Base-by-base conservation (phyloP, 148 eudicot genomes). In the Silene conica region DNA sequence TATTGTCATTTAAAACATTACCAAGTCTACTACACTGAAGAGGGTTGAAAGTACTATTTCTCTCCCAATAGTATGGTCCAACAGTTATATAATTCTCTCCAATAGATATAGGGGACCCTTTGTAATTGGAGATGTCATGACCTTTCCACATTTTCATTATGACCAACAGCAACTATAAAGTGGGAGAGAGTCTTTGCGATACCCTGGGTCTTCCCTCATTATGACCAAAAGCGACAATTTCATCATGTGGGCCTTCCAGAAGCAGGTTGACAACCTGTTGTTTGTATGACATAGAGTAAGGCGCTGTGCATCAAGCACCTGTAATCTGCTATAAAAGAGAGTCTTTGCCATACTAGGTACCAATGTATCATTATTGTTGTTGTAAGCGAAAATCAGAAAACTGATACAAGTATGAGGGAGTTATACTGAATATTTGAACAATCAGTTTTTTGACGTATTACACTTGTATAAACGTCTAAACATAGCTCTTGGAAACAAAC, bases 351-450 rank as follows among this genome's bases (percentile, higher is more conserved):
- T 14, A 26, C 26, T 10, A 0, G 66, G n/a, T 63, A 63, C 25
- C 26, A 28, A 1, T 28, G 31, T 28, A 28, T 3, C 31, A 28
- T 28, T 28, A 18, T 25, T 63, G 66, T 25, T 60, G 63, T 25
- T 63, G 66, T 25, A 21, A 60, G 14, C 28, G 16, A n/a, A 58
- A 13, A 63, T 5, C 26, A 15, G 41, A 63, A 25, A 63, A 62
- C 66, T 28, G 41, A 34, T 34, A 34, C 20, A 12, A 20, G 18
- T 34, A 16, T 21, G 54, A 67, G 54, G 25, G 46, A 46, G 56
- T 21, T 22, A 67, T 45, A 45, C 12, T 70, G 50, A 73, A 18
- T 68, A 22, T 54, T n/a, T 45, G 73, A 70, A 25, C 57, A 56
- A 46, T 19, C 14, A 11, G 22, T n/a, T 25, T 28, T 57, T 60